Evolutionary conservation across 148 eudicot species (phyloP), one percentile per base, ranked within the genome.

Genomic region (Fallopia convolvulus): DNA sequence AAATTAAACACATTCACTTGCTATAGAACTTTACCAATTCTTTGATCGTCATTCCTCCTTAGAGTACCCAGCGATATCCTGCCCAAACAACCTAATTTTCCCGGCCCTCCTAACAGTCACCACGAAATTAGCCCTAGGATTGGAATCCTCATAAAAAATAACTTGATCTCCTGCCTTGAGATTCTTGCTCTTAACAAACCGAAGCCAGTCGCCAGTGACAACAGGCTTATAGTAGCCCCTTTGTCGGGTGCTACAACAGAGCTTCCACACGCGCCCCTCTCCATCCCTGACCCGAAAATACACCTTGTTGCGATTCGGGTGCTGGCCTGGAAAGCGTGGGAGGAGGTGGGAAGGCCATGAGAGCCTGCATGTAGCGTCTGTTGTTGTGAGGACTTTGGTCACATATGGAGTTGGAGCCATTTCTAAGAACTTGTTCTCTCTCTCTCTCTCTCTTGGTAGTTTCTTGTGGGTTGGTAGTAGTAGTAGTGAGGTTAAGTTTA

Each of bases 281-380:
- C 72, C 46, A 7, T 68, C 72, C 46, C 46, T 17, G 10, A 68
- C 72, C 20, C 20, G 8, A 33, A 65, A 33, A 1, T 15, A 2
- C 1, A 17, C 44, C 44, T 42, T 42, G n/a, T 26, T 30, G 21
- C 72, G 72, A 39, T 42, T 21, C 0, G 33, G 41, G 6, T 68
- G 21, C 2, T 68, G 44, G 44, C 72, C 72, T 3, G 46, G 8
- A n/a, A 26, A 4, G n/a, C 42, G 41, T 1, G 42, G 72, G 21
- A 68, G 72, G 72, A 68, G 72, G 9, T 41, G 72, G n/a, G 72
- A 17, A 18, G 72, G 72, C 44, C 72, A 68, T 2, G 72, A 68
- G 11, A 68, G 44, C 46, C 72, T 68, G 1, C 10, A 15, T 36
- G 72, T 39, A 9, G 6, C 14, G 15, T 68, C 72, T 8, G 72